A percentile compares a stretch with the other conserved stretches of the same genome.
Conservation (phyloP, 2,329 filamentous ascomycete species). For the Ciborinia camelliae region DNA sequence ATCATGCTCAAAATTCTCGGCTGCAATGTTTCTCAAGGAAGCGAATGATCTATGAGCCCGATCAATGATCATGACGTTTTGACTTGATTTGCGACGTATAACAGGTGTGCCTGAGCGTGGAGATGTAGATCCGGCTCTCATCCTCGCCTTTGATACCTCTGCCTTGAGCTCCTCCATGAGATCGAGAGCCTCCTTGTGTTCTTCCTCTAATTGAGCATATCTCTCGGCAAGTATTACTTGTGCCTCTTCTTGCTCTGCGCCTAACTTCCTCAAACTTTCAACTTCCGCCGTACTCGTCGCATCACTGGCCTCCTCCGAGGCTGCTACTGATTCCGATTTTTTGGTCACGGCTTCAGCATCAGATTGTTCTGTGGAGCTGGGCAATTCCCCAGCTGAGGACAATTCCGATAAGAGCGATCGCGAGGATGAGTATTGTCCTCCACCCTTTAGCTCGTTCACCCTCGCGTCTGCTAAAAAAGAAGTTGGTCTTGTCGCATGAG, state of each 20-base stretch:
- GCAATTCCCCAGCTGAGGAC: constrained; percentile 79
- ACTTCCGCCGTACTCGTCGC: constrained; percentile 61
- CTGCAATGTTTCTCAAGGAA: constrained; percentile 81
- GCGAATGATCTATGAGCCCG: constrained; percentile 88
- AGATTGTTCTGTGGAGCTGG: constrained; percentile 60
- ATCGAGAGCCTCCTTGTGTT: constrained; percentile 77
- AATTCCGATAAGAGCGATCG: constrained; percentile 92
- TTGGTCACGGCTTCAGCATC: constrained; percentile 53
- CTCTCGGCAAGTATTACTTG: constrained; percentile 70
- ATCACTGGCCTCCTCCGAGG: constrained; percentile 40
- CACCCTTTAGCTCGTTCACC: constrained; percentile 67
- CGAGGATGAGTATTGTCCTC: constrained; percentile 69
- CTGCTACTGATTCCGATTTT: constrained; percentile 33
- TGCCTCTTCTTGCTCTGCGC: constrained; percentile 72
- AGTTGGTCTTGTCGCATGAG: constrained; percentile 55
- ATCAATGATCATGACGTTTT: constrained; percentile 82
- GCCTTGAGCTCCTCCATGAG: constrained; percentile 89
- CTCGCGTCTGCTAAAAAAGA: constrained; percentile 83
- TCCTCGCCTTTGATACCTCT: constrained; percentile 75
- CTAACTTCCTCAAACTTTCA: constrained; percentile 64
- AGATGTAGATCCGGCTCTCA: constrained; percentile 45
- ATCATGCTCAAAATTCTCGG: constrained; percentile 77
- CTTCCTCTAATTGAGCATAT: constrained; percentile 77
- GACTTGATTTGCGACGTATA: constrained; percentile 89
- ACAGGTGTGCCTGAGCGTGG: constrained; percentile 70